Base-by-base conservation (phyloP, 2,329 filamentous ascomycete genomes). In the Clonostachys rhizophaga region DNA sequence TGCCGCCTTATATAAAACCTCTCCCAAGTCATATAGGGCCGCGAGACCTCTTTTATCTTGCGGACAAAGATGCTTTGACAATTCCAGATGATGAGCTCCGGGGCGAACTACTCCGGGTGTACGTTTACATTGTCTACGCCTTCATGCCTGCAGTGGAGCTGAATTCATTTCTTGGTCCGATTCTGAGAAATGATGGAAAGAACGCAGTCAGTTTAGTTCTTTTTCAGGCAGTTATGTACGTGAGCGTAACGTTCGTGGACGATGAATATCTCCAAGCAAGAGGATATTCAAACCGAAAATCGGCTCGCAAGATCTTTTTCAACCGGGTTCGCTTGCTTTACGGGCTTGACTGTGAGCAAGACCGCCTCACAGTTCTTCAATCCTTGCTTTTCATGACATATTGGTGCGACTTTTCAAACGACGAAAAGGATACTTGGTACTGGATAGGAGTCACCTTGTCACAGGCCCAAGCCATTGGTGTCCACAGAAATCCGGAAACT, bases 361-460 rank as follows among this genome's bases (percentile, higher is more conserved):
- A 96, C 64, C 87, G 91, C 45, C 85, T 96, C 49, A 83, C 90
- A 17, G 78, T 96, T 20, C 90, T 96, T 14, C 92, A 96, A 67
- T 86, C 89, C 5, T 75, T 96, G 18, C 75, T 96, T 20, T 77
- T 96, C 49, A 91, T 96, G 87, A 96, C 91, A 4, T 96, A 95
- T 65, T 97, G 92, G 87, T 30, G 24, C 4, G 24, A 30, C 24
- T 30, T 30, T 30, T 30, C 24, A 10, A 96, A 96, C 65, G 91
- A 96, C 66, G 92, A 96, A 63, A 96, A 96, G 66, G 92, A 96
- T 64, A 96, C 91, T 41, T 96, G 92, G 89, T 91, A 96, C 63
- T 96, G 91, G 92, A 95, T 96, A 88, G 92, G 92, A n/a, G 89
- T 96, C 36, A 92, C 91, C 40, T 89, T 95, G 49, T 96, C 91